Percentiles rank a stretch among this genome's conserved stretches.
phyloP scores from a whole-genome alignment of 75 land plant genomes.

The Cupressus sempervirens region DNA sequence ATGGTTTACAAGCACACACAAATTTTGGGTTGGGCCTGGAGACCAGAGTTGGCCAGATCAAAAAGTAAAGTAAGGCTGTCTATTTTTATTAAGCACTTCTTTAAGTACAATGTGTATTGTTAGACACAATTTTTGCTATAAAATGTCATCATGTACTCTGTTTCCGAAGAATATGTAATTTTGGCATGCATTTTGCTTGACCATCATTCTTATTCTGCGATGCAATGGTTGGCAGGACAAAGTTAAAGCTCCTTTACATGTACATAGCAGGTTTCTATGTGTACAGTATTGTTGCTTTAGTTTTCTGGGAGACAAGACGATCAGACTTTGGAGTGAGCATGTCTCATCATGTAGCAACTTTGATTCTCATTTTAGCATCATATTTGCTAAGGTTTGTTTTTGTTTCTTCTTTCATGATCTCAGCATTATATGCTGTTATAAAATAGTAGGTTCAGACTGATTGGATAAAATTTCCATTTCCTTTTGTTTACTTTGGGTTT shows the following conservation, averaged over 20 bases:
- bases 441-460: background rate
- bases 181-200: background rate
- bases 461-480: background rate
- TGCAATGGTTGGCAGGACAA: conserved; percentile 31
- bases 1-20: conserved; percentile 35
- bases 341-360: conserved; percentile 41
- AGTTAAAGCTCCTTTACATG: conserved; percentile 33
- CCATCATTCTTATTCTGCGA: conserved; percentile 8
- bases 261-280: conserved; percentile 43
- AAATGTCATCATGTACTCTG: background rate
- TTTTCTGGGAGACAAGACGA: conserved; percentile 49
- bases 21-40: conserved; percentile 48
- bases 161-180: background rate
- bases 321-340: conserved; percentile 44
- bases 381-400: conserved; percentile 31
- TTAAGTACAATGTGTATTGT: background rate
- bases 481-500: background rate
- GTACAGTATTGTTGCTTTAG: conserved; percentile 45
- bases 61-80: conserved; percentile 30
- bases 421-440: background rate
- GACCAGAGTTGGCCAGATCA: conserved; percentile 44
- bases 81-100: background rate
- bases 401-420: background rate
- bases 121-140: background rate
- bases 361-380: conserved; percentile 38